phyloP scores from a whole-genome alignment of 2,329 filamentous ascomycete species.

The Nemania sp. region DNA sequence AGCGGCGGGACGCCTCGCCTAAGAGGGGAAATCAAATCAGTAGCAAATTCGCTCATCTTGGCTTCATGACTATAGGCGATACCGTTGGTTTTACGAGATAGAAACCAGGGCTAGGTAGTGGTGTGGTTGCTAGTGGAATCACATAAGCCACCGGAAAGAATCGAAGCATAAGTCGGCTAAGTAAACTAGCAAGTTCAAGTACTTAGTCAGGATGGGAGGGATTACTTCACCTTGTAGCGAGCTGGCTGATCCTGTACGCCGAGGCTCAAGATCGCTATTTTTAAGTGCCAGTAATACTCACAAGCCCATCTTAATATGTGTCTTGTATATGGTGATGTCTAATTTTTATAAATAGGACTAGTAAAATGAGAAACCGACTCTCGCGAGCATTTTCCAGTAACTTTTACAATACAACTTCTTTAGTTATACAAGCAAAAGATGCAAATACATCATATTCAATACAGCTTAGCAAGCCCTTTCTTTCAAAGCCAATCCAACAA shows the following conservation, averaged over 20 bases:
- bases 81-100: constrained; percentile 2
- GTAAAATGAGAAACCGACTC: too few species aligned
- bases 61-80: not conserved
- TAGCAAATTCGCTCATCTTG: not conserved
- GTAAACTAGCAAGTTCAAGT: not conserved
- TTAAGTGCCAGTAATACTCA: not conserved
- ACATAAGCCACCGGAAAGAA: not conserved
- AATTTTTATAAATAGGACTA: too few species aligned
- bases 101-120: constrained; percentile 8
- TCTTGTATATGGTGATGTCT: too few species aligned
- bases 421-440: too few species aligned
- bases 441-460: too few species aligned
- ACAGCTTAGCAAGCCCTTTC: too few species aligned
- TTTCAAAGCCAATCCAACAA: too few species aligned
- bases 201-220: not conserved
- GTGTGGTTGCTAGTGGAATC: not conserved
- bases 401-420: too few species aligned
- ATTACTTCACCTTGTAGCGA: not conserved
- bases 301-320: not conserved
- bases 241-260: not conserved
- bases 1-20: not conserved
- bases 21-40: not conserved
- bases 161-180: not conserved
- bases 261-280: not conserved
- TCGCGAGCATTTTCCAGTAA: too few species aligned